Conservation (phyloP, 169 alveolate genomes). For the Eimeria brunetti region DNA sequence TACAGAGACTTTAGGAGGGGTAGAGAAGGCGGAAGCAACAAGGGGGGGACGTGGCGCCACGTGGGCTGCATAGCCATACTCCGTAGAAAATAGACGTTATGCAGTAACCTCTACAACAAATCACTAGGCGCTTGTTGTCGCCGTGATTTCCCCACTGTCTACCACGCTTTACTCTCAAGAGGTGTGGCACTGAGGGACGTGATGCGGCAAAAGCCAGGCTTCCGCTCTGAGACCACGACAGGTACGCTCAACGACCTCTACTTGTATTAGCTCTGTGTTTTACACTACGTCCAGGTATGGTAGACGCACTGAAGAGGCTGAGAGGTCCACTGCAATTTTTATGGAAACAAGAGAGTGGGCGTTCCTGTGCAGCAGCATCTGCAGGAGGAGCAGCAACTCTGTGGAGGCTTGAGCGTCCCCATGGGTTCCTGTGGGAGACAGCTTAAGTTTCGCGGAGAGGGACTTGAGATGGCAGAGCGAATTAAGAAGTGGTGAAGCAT, state of each 20-base stretch:
- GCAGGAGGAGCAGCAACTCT: conserved; percentile 64
- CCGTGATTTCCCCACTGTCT: neutral
- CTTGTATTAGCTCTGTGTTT: neutral
- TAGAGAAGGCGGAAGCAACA: conserved; percentile 64
- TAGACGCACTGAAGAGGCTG: conserved; percentile 64
- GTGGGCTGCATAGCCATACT: conserved; percentile 57
- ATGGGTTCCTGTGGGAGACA: conserved; percentile 52
- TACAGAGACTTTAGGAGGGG: conserved; percentile 58
- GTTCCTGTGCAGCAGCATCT: conserved; percentile 69
- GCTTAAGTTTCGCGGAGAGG: conserved; percentile 59
- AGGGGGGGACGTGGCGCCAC: conserved; percentile 71
- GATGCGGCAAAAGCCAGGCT: neutral
- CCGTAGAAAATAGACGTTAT: neutral
- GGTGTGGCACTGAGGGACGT: conserved; percentile 12
- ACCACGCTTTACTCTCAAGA: conserved; percentile 1
- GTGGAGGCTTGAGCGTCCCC: conserved; percentile 65
- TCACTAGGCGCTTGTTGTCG: conserved; percentile 5
- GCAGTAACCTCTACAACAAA: neutral
- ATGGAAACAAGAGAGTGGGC: conserved; percentile 62
- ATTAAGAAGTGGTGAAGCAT: conserved; percentile 39
- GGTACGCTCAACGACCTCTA: conserved; percentile 12
- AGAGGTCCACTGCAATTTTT: conserved; percentile 64
- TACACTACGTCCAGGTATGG: conserved; percentile 13
- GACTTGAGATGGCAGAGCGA: conserved; percentile 54
- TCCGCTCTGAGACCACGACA: neutral